Percentiles rank a stretch among this genome's conserved stretches.
These are phyloP conservation scores for Crepidotus variabilis DNA, from an alignment of 768 basidiomycete genomes.

Conservation along the genomic window DNA sequence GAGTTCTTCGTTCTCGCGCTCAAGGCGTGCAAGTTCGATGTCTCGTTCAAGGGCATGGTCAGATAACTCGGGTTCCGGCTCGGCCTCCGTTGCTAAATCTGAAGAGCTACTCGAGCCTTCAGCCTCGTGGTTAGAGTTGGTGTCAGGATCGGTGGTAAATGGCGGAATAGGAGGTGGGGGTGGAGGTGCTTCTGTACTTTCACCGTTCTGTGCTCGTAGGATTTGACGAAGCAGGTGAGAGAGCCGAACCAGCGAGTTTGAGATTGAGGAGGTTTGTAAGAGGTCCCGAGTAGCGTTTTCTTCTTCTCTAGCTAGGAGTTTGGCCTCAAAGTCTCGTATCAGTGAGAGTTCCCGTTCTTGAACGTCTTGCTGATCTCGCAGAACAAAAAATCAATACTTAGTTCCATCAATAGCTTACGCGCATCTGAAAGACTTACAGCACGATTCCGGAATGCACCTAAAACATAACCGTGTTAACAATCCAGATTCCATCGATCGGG, in stretches of 20 bases:
- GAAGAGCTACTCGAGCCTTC: not conserved
- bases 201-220: constrained; percentile 67
- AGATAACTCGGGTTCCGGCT: not conserved
- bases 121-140: not conserved
- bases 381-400: constrained; percentile 6
- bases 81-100: not conserved
- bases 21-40: constrained; percentile 81
- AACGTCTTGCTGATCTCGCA: constrained; percentile 67
- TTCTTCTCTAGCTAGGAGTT: constrained; percentile 74
- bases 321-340: constrained; percentile 86
- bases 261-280: constrained; percentile 58
- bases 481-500: not conserved
- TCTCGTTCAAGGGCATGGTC: constrained; percentile 88
- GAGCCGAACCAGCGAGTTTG: constrained; percentile 64
- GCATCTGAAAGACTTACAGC: constrained; percentile 58
- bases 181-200: constrained; percentile 38
- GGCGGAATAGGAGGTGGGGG: not conserved
- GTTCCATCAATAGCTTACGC: constrained; percentile 2
- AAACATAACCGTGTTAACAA: constrained; percentile 3
- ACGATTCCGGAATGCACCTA: constrained; percentile 73
- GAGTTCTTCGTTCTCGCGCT: constrained; percentile 80
- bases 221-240: constrained; percentile 67
- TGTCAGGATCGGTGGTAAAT: not conserved
- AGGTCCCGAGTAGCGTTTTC: constrained; percentile 58
- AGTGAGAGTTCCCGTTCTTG: constrained; percentile 90